A percentile compares a stretch with the other conserved stretches of the same genome.
Evolutionary conservation across 768 basidiomycete genomes (phyloP).

Genomic region (Mrakia hoshinonis): DNA sequence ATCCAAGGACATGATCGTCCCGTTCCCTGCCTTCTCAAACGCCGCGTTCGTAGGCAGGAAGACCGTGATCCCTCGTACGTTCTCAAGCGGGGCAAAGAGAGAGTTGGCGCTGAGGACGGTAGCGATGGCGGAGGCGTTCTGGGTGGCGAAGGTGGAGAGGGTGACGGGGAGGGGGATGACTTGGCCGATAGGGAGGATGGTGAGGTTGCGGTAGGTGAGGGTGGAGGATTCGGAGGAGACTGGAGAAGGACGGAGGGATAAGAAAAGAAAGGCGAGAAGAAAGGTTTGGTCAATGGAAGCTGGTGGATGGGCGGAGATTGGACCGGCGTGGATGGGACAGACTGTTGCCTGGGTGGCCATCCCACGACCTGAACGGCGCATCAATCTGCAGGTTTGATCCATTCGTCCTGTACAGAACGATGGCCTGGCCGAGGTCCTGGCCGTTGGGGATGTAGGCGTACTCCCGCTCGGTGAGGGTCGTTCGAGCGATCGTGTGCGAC

Average conservation of each 20-base stretch:
- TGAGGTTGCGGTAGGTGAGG: conserved; percentile 42
- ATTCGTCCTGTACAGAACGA: conserved; percentile 33
- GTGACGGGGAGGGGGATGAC: conserved; percentile 12
- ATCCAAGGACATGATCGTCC: conserved; percentile 48
- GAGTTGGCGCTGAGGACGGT: neutral
- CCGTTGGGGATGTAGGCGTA: neutral
- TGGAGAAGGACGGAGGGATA: too few relatives aligned
- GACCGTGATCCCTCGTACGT: neutral
- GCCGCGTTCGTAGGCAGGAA: neutral
- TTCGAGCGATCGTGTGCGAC: neutral
- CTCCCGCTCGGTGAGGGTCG: conserved; percentile 32
- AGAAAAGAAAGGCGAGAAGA: too few relatives aligned
- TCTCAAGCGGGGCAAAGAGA: conserved; percentile 4
- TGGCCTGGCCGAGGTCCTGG: conserved; percentile 51
- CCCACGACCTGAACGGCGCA: conserved; percentile 38
- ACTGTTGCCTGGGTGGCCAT: too few relatives aligned
- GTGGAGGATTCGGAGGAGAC: conserved; percentile 41
- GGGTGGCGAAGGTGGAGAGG: neutral
- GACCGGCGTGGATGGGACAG: too few relatives aligned
- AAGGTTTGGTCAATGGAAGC: too few relatives aligned
- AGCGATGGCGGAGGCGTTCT: neutral
- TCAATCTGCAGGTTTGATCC: conserved; percentile 37
- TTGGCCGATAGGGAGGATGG: conserved; percentile 33
- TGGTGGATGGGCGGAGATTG: too few relatives aligned
- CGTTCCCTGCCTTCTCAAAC: too few relatives aligned